Conservation (phyloP, 306 rosid species). For the Dalbergia oliveri region DNA sequence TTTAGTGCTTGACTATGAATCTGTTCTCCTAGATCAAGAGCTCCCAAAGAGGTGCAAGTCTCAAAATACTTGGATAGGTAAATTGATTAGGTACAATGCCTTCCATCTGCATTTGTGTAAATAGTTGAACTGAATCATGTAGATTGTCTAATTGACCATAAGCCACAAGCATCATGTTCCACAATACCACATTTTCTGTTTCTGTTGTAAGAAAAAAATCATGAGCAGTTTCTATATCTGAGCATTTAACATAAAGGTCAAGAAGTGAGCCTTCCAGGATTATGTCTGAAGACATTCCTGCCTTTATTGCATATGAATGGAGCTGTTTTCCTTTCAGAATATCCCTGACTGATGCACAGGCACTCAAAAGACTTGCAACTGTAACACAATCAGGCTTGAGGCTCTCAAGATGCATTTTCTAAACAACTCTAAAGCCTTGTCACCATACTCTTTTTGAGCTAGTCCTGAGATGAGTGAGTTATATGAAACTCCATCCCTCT, state of each 20-base stretch:
- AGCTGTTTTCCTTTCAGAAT: conserved; percentile 74
- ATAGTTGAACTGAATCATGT: conserved; percentile 66
- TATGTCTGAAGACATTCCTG: conserved; percentile 81
- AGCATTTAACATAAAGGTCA: conserved; percentile 90
- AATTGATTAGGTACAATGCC: conserved; percentile 87
- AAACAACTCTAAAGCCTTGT: conserved; percentile 69
- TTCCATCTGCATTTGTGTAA: conserved; percentile 76
- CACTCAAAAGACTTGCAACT: conserved; percentile 84
- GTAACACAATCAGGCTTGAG: conserved; percentile 83
- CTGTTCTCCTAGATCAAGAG: conserved; percentile 79
- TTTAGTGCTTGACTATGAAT: conserved; percentile 79
- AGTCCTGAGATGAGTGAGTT: conserved; percentile 89
- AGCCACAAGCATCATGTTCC: conserved; percentile 93
- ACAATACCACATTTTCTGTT: conserved; percentile 78
- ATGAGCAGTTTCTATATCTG: conserved; percentile 70
- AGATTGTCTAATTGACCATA: conserved; percentile 77
- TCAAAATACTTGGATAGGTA: conserved; percentile 88
- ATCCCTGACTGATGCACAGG: conserved; percentile 72
- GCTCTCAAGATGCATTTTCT: conserved; percentile 69
- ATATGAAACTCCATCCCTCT: conserved; percentile 82
- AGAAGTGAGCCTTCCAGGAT: conserved; percentile 89
- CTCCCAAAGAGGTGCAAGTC: conserved; percentile 81
- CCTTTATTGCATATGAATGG: conserved; percentile 78
- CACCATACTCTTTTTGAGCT: conserved; percentile 75
- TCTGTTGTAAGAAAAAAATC: conserved; percentile 76